These are phyloP conservation scores for Penicillium sp. DNA, from an alignment of 2,329 filamentous ascomycete species.

Conservation along the genomic window DNA sequence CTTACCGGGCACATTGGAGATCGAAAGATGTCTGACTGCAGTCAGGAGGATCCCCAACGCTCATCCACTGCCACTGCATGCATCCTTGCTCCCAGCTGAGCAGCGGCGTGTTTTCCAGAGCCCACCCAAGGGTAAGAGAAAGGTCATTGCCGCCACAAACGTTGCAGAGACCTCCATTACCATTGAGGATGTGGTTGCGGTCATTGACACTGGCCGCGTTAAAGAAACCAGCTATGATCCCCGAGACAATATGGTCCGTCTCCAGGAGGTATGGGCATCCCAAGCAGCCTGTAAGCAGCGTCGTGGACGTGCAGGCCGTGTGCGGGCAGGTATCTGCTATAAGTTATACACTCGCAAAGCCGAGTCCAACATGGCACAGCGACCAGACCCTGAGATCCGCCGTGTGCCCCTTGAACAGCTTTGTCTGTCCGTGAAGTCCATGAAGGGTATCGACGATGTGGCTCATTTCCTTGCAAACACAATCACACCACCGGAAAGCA, in stretches of 20 bases:
- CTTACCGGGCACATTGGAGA: conserved; percentile 85
- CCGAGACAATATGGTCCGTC: conserved; percentile 84
- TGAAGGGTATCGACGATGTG: conserved; percentile 77
- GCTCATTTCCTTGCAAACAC: conserved; percentile 75
- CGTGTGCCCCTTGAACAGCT: conserved; percentile 90
- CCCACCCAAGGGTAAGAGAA: conserved; percentile 73
- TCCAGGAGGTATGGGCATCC: conserved; percentile 94
- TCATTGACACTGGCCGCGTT: conserved; percentile 90
- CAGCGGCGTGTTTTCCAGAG: conserved; percentile 79
- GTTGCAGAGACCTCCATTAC: conserved; percentile 98
- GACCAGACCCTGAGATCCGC: conserved; percentile 89
- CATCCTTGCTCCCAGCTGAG: conserved; percentile 80
- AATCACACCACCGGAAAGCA: conserved; percentile 78
- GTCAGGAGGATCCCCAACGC: conserved; percentile 62
- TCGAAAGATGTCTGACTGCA: conserved; percentile 69
- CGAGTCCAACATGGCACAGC: conserved; percentile 75
- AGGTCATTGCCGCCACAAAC: conserved; percentile 91
- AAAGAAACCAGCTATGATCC: conserved; percentile 96
- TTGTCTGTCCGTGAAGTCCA: conserved; percentile 88
- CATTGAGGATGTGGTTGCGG: conserved; percentile 92
- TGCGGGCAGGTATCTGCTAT: conserved; percentile 85
- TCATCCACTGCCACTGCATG: conserved; percentile 82
- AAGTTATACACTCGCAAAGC: conserved; percentile 87
- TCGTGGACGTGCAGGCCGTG: conserved; percentile 86
- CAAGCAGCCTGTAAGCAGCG: conserved; percentile 90